phyloP scores from a whole-genome alignment of 1,139 yeast species.

The Lipomyces yarrowii region DNA sequence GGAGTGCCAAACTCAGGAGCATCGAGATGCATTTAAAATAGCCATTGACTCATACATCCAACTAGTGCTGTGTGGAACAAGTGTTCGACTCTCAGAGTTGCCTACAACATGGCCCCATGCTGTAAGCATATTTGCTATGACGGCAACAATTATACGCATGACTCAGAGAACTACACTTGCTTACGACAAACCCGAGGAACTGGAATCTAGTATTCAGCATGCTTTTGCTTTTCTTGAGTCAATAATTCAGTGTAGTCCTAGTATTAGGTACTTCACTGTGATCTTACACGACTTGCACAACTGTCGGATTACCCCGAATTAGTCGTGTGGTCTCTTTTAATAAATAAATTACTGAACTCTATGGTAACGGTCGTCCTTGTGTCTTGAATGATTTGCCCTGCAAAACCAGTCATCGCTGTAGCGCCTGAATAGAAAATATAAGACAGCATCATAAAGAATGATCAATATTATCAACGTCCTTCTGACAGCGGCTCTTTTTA shows the following conservation, averaged over 20 bases:
- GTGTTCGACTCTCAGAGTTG: background rate
- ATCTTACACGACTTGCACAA: background rate
- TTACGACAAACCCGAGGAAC: background rate
- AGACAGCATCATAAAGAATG: background rate
- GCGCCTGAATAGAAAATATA: background rate
- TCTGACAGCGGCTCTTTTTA: background rate
- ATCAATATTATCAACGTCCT: background rate
- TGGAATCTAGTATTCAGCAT: background rate
- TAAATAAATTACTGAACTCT: background rate
- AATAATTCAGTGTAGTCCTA: background rate
- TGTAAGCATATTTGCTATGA: background rate
- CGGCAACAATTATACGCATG: background rate
- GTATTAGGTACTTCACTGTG: background rate
- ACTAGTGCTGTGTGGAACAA: background rate
- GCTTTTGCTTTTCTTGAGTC: background rate
- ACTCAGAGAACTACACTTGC: background rate
- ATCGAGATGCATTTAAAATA: background rate
- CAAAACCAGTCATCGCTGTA: background rate
- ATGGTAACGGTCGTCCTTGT: background rate
- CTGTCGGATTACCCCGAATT: background rate
- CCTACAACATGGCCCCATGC: background rate
- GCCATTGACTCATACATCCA: background rate
- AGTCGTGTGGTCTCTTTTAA: background rate
- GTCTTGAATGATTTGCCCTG: background rate
- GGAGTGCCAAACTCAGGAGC: background rate